phyloP scores from a whole-genome alignment of 805 yeast genomes.

The Zygoascus ofunaensis region DNA sequence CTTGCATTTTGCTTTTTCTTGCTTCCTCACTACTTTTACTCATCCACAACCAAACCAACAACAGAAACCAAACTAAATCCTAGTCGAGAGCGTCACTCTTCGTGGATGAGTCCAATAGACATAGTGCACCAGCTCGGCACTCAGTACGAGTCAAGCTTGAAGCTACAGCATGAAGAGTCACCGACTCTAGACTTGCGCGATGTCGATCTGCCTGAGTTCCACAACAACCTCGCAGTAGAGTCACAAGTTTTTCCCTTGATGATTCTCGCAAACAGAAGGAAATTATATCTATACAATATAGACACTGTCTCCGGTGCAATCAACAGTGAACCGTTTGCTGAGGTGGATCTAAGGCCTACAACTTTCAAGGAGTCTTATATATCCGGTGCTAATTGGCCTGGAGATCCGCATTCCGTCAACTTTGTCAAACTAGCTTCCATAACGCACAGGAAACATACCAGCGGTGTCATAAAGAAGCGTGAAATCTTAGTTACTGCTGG shows the following conservation, averaged over 20 bases:
- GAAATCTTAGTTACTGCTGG: constrained; percentile 41
- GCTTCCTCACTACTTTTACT: no score
- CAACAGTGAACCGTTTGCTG: constrained; percentile 1
- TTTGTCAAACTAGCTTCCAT: constrained; percentile 35
- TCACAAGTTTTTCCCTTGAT: background rate
- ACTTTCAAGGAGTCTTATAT: constrained; percentile 35
- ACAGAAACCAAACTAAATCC: no score
- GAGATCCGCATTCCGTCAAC: constrained; percentile 49
- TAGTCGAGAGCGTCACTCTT: no score
- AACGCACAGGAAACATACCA: background rate
- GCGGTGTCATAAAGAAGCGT: background rate
- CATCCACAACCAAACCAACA: background rate
- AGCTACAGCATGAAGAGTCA: background rate
- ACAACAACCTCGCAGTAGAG: constrained; percentile 10
- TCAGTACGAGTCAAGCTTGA: background rate
- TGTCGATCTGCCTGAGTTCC: background rate
- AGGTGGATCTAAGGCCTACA: constrained; percentile 36
- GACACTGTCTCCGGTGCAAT: background rate
- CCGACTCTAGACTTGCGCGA: background rate
- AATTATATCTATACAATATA: background rate
- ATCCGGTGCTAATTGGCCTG: constrained; percentile 41
- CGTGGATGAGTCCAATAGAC: no score
- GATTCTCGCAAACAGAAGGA: constrained; percentile 1
- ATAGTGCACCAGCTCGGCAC: background rate
- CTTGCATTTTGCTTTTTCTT: no score